Base-by-base conservation (phyloP, 139 green algal species). In the Chlamydomonas sphaeroides region DNA sequence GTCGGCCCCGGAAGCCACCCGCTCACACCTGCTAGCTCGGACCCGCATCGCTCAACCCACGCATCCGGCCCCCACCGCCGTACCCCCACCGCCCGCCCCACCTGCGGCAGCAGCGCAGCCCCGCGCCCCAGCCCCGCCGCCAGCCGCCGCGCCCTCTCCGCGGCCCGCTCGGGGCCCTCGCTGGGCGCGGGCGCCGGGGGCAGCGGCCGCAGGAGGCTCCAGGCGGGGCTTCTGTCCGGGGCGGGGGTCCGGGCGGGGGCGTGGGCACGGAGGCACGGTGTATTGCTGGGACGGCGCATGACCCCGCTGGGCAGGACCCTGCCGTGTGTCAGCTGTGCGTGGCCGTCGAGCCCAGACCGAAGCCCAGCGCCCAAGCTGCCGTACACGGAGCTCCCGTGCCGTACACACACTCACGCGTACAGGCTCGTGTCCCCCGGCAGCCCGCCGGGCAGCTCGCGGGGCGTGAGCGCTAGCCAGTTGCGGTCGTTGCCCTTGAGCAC, bases 141-240 rank as follows among this genome's bases (percentile, higher is more conserved):
- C 25, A 2, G 39, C 28, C 74, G 30, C 39, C 59, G 59, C 61
- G 68, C 57, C 15, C 72, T 36, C 56, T 80, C 72, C 36, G 45
- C 38, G 26, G 68, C 56, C 2, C 74, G 59, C 59, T 71, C 74
- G 5, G n/a, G 26, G 3, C 18, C 36, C 57, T 80, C 74, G 1
- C 59, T 62, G 41, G 59, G 74, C 2, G 41, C n/a, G 10, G 39
- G 41, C 28, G 74, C 39, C 28, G 48, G 36, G 59, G n/a, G 59
- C n/a, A n/a, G 74, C 30, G 59, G 74, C 17, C 74, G 74, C 59
- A 80, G 59, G 39, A 80, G 74, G 74, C 74, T 80, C 74, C 74
- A 80, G 32, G 74, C 33, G 26, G 74, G 74, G 39, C 45, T 42
- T 17, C 74, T 80, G 56, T 26, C 25, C 14, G 7, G 39, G 2